Conservation (phyloP, 805 yeast species). For the Wickerhamomyces xylosicus region DNA sequence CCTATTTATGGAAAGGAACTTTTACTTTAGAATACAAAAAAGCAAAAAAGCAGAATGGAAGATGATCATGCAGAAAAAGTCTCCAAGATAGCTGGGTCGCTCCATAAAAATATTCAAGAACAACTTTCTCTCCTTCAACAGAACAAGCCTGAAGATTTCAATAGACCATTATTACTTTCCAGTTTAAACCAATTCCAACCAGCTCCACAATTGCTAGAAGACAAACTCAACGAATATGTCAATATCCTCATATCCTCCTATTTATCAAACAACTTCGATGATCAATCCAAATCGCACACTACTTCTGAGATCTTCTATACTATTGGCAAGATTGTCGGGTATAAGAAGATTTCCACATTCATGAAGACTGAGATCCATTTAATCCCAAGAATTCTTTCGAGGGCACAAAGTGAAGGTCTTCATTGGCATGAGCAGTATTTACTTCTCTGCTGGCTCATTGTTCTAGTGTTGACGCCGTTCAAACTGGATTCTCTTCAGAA, state of each 20-base stretch:
- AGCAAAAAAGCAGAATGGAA: too few relatives aligned
- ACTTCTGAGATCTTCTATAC: constrained; percentile 36
- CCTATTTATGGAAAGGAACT: too few relatives aligned
- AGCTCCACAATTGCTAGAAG: constrained; percentile 41
- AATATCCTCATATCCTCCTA: neutral
- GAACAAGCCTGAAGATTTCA: neutral
- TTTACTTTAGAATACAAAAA: too few relatives aligned
- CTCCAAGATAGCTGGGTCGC: constrained; percentile 9
- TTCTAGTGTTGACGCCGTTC: constrained; percentile 68
- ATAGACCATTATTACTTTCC: constrained; percentile 1
- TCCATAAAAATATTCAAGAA: constrained; percentile 2
- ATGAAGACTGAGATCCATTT: constrained; percentile 49
- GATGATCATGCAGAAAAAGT: constrained; percentile 2
- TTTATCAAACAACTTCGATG: neutral
- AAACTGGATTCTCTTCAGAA: constrained; percentile 32
- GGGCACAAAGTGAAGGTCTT: constrained; percentile 3
- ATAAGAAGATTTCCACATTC: constrained; percentile 48
- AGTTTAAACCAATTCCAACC: constrained; percentile 41
- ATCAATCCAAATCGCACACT: neutral
- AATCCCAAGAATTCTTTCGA: constrained; percentile 27
- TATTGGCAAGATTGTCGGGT: constrained; percentile 55
- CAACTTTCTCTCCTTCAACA: neutral
- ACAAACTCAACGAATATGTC: constrained; percentile 25
- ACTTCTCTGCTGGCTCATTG: constrained; percentile 61
- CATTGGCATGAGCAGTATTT: constrained; percentile 40